Base-by-base conservation (phyloP, 108 stramenopile genomes). In the Skeletonema menzelii region DNA sequence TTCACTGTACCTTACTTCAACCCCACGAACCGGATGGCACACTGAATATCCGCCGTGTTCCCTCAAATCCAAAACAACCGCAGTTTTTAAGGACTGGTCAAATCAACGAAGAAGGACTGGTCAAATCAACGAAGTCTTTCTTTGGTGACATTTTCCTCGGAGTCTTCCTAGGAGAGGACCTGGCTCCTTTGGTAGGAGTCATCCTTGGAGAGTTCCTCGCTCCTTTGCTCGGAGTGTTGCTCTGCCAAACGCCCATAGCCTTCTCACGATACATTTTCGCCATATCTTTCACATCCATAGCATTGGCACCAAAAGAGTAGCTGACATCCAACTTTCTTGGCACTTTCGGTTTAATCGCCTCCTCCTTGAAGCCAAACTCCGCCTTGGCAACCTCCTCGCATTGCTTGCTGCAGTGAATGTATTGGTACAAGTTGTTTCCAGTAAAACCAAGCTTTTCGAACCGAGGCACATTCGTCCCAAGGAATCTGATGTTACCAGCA, bases 371-470 rank as follows among this genome's bases (percentile, higher is more conserved):
- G 3, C 84, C 84, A 60, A 79, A 80, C 65, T 86, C 82, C 12
- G 35, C 17, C 34, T 66, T 76, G 0, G 87, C 86, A 27, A 81
- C 69, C 0, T 61, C 30, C 46, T 85, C 79, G 57, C 91, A 91
- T 31, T 73, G 65, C 24, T 68, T 32, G 19, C 67, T 72, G 83
- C 91, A 91, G 47, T 86, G 80, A 38, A 91, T 89, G 79, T 89
- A 91, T 27, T 74, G 69, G 31, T 73, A 77, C 10, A 71, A 28
- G n/a, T 73, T 60, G 47, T 69, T 84, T 13, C 79, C 63, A 28
- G 73, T 53, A 44, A 77, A 86, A 3, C 81, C 81, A 14, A 87
- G 74, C 20, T 75, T 65, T 24, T 86, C 78, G 35, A 84, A 83
- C 14, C 87, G 86, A 5, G 79, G 76, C 13, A 77, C 66, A 17